Evolutionary conservation across 345 rosid genomes (phyloP).

Genomic region (Syzygium aromaticum): DNA sequence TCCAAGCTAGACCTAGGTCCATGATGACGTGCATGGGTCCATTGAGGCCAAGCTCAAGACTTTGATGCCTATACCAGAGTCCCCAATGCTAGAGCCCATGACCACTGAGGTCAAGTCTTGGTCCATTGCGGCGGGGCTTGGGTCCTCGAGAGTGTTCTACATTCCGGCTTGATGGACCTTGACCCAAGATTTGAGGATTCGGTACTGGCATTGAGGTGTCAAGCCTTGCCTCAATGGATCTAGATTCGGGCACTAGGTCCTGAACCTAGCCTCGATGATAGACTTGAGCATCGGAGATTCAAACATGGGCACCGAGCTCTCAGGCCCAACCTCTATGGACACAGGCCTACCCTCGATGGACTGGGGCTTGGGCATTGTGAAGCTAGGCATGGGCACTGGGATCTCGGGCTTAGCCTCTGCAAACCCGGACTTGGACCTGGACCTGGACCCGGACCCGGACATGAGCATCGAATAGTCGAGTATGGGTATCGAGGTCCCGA

Average conservation of each 20-base stretch:
- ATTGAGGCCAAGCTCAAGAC: background rate
- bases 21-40: background rate
- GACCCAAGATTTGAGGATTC: background rate
- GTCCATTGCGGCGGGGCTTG: background rate
- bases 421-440: too few species aligned
- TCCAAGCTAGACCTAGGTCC: background rate
- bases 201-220: rapidly evolving
- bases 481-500: background rate
- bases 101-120: background rate
- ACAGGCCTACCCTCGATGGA: too few species aligned
- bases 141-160: background rate
- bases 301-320: background rate
- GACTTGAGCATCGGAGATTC: rapidly evolving
- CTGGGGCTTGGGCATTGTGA: too few species aligned
- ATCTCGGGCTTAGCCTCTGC: too few species aligned
- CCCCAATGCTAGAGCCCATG: background rate
- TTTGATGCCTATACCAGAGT: background rate
- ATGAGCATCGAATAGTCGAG: background rate
- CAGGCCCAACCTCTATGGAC: background rate
- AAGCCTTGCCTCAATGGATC: background rate
- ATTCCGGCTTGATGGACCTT: background rate
- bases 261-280: background rate
- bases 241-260: background rate
- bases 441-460: too few species aligned
- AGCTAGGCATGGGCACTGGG: too few species aligned